Conservation (phyloP, 139 green algal genomes). For the Volvox reticuliferus region DNA sequence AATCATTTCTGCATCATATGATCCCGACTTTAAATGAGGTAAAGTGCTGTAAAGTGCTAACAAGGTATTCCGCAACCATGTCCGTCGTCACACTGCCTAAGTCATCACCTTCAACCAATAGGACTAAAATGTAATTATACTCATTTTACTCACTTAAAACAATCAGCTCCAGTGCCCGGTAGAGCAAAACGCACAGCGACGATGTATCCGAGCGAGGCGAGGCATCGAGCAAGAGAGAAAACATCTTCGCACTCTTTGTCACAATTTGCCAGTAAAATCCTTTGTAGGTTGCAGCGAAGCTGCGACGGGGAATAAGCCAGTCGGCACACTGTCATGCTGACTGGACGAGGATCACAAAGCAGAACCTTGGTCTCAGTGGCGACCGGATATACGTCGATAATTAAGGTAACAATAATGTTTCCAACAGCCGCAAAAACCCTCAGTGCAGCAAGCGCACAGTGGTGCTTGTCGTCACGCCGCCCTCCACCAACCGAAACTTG, state of each 20-base stretch:
- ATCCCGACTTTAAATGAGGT: too few relatives aligned
- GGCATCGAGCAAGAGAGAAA: neutral
- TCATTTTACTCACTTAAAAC: constrained; percentile 25
- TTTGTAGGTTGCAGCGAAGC: neutral
- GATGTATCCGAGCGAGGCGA: neutral
- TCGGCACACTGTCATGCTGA: neutral
- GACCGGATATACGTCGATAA: too few relatives aligned
- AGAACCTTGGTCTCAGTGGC: neutral
- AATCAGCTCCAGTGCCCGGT: neutral
- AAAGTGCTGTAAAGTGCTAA: too few relatives aligned
- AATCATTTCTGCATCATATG: too few relatives aligned
- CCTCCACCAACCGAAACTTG: constrained; percentile 16
- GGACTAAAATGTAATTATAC: too few relatives aligned
- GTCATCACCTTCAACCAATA: too few relatives aligned
- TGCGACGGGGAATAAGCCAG: neutral
- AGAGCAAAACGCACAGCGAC: neutral
- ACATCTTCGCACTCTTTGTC: neutral
- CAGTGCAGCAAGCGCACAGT: too few relatives aligned
- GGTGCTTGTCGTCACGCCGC: too few relatives aligned
- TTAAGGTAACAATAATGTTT: too few relatives aligned
- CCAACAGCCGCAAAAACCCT: too few relatives aligned
- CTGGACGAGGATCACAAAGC: neutral
- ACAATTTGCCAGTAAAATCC: neutral
- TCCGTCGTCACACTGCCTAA: too few relatives aligned
- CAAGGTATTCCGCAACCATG: too few relatives aligned